Evolutionary conservation across 495 filamentous ascomycete genomes (phyloP), one percentile per base, ranked within the genome.

Genomic region (Terfezia boudieri): DNA sequence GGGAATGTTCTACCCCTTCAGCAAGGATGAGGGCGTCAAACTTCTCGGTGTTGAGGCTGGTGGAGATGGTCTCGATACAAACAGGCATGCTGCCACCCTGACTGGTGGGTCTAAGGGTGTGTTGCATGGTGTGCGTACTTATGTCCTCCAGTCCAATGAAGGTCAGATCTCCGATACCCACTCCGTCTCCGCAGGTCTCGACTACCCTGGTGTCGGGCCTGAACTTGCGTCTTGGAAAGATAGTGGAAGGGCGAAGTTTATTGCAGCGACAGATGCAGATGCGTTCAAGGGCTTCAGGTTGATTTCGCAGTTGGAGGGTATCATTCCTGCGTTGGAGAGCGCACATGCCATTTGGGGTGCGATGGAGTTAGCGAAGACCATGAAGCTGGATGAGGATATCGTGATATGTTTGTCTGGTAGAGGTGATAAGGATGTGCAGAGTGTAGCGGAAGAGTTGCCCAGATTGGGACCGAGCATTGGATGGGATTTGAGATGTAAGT

Each of bases 361-460:
- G 20, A 70, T 96, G 53, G 76, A 95, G 65, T 69, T 96, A 32
- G 92, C 90, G 37, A 95, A 88, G 77, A 81, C 79, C 56, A 87
- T 96, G 86, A 71, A 74, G 43, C 82, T 83, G 73, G 89, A 77
- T 32, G 69, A 94, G 69, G 83, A 95, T 66, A 71, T 98, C 17
- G 89, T 98, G n/a, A 84, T 98, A 38, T 95, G 89, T 69, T 65
- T 98, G 32, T 86, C 81, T 62, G 90, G 90, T 14, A 74, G 90
- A 59, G 90, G 90, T 38, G 90, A 98, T 64, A 98, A 98, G 76
- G 90, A 98, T 67, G 90, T 98, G 41, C 87, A 96, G 78, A 92
- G 84, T 64, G 89, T 98, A 41, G 90, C 90, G 2, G 90, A 98
- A 57, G 86, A 93, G 68, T 70, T 98, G 60, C 90, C 90, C 22